Percentiles rank a stretch among this genome's conserved stretches.
These are phyloP conservation scores for Boletus barrowsii DNA, from an alignment of 768 basidiomycete species.

Conservation along the genomic window DNA sequence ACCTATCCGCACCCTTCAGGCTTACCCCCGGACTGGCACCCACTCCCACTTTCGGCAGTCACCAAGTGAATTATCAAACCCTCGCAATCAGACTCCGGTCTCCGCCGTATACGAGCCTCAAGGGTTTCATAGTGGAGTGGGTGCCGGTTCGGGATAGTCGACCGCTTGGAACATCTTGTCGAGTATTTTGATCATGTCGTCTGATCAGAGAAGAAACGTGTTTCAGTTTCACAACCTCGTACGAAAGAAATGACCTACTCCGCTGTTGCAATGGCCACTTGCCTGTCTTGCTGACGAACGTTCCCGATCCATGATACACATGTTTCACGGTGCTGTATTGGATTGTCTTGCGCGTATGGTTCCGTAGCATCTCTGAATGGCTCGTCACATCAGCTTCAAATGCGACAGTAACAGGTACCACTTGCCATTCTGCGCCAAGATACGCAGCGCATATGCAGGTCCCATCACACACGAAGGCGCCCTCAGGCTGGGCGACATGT, in stretches of 20 bases:
- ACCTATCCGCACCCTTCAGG: too few species aligned
- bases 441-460: conserved; percentile 18
- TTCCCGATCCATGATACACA: conserved; percentile 11
- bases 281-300: conserved; percentile 8
- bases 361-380: conserved; percentile 10
- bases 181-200: too few species aligned
- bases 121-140: too few species aligned
- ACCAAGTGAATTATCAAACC: too few species aligned
- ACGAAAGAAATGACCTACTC: conserved; percentile 1
- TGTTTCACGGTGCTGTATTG: conserved; percentile 18
- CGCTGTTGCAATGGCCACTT: conserved; percentile 18
- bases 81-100: too few species aligned
- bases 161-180: too few species aligned
- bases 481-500: background rate
- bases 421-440: conserved; percentile 12
- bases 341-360: background rate
- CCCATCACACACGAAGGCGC: conserved; percentile 19
- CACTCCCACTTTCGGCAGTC: too few species aligned
- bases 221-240: too few species aligned
- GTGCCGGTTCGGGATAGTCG: too few species aligned
- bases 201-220: too few species aligned
- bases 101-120: too few species aligned
- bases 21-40: too few species aligned
- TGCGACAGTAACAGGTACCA: background rate
- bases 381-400: background rate